Conservation (phyloP, 2,329 filamentous ascomycete genomes). For the Fusarium sulawesiense region DNA sequence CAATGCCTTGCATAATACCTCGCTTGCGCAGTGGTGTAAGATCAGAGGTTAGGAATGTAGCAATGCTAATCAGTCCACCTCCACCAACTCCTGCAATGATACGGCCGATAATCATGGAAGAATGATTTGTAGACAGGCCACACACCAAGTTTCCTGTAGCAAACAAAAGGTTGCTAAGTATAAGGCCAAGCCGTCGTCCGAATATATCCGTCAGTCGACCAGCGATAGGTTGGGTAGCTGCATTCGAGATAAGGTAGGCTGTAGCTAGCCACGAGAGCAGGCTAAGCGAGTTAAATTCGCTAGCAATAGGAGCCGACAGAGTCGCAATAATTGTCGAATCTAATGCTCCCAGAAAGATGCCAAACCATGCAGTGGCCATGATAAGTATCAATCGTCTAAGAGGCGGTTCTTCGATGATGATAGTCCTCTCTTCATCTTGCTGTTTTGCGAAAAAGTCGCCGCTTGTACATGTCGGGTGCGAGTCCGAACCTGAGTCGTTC, state of each 20-base stretch:
- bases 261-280: constrained; percentile 85
- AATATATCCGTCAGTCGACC: constrained; percentile 86
- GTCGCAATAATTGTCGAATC: constrained; percentile 84
- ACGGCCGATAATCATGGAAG: constrained; percentile 76
- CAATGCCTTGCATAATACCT: constrained; percentile 1
- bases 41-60: constrained; percentile 70
- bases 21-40: constrained; percentile 71
- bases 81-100: constrained; percentile 82
- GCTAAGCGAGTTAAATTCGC: constrained; percentile 78
- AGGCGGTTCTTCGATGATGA: neutral
- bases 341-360: constrained; percentile 63
- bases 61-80: constrained; percentile 75
- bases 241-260: constrained; percentile 83
- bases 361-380: constrained; percentile 9
- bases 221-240: constrained; percentile 71
- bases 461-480: too few species aligned
- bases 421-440: neutral
- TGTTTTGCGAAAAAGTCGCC: too few species aligned
- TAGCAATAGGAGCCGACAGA: constrained; percentile 79
- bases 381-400: neutral
- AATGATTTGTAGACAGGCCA: constrained; percentile 71
- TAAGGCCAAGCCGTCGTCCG: constrained; percentile 75
- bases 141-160: constrained; percentile 80
- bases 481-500: too few species aligned
- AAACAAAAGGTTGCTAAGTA: constrained; percentile 80